phyloP scores from a whole-genome alignment of 805 yeast species.

The Candida montana region DNA sequence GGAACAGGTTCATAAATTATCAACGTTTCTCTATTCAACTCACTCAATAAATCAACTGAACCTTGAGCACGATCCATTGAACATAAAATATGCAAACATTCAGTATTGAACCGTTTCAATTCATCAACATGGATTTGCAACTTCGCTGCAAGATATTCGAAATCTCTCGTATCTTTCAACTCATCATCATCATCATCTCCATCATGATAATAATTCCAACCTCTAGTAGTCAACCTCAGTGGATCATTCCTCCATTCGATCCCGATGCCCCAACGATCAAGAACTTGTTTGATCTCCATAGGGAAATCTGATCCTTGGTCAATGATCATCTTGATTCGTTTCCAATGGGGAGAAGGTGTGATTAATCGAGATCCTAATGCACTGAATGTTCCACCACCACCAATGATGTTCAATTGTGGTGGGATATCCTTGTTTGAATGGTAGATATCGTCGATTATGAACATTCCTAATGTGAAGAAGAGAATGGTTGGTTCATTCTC shows the following conservation, averaged over 20 bases:
- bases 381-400: constrained; percentile 89
- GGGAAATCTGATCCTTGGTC: constrained; percentile 85
- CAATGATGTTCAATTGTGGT: constrained; percentile 51
- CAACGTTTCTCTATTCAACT: not conserved
- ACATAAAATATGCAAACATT: constrained; percentile 62
- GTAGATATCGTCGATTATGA: constrained; percentile 82
- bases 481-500: no score
- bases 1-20: constrained; percentile 85
- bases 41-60: not conserved
- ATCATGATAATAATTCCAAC: constrained; percentile 68
- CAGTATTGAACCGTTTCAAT: constrained; percentile 30
- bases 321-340: constrained; percentile 60
- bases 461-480: constrained; percentile 78
- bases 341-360: constrained; percentile 31
- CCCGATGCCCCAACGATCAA: constrained; percentile 61
- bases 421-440: constrained; percentile 33
- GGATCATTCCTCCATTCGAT: constrained; percentile 47
- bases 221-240: constrained; percentile 66
- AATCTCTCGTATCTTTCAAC: constrained; percentile 35
- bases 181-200: not conserved
- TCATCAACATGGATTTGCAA: constrained; percentile 55
- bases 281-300: constrained; percentile 30
- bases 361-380: constrained; percentile 66
- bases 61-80: constrained; percentile 30
- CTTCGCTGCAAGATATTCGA: constrained; percentile 56